phyloP scores from a whole-genome alignment of 176 grass and related monocot genomes.

The Musa troglodytarum region DNA sequence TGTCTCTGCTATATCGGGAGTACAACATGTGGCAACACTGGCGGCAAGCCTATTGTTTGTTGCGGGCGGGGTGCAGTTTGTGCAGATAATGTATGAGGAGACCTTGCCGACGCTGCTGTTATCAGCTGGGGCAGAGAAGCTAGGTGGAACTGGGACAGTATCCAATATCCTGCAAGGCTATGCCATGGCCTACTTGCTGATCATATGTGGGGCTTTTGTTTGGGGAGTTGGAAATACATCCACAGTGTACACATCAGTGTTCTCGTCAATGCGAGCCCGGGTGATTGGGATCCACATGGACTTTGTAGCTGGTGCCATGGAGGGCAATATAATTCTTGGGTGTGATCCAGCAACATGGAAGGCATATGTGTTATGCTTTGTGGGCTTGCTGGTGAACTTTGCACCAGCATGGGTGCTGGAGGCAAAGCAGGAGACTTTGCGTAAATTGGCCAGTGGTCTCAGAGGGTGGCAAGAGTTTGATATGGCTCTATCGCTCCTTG shows the following conservation, averaged over 20 bases:
- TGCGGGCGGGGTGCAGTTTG: constrained; percentile 57
- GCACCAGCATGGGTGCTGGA: constrained; percentile 67
- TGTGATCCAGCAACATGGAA: constrained; percentile 81
- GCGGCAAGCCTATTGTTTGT: constrained; percentile 72
- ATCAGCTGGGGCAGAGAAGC: constrained; percentile 43
- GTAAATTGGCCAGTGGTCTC: constrained; percentile 59
- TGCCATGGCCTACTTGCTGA: constrained; percentile 80
- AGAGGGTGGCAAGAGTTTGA: constrained; percentile 67
- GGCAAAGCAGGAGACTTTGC: constrained; percentile 57
- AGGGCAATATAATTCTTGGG: constrained; percentile 68
- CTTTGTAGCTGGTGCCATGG: constrained; percentile 71
- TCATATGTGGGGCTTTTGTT: constrained; percentile 59
- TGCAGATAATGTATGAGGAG: constrained; percentile 89
- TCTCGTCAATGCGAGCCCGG: constrained; percentile 50
- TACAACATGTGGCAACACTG: constrained; percentile 65
- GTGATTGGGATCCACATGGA: constrained; percentile 85
- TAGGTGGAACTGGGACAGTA: constrained; percentile 37
- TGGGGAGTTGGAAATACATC: constrained; percentile 50
- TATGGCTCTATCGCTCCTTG: constrained; percentile 63
- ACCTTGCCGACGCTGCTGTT: constrained; percentile 73
- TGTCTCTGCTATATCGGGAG: constrained; percentile 51
- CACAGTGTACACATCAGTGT: constrained; percentile 38
- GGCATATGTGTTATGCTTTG: constrained; percentile 61
- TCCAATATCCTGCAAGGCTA: constrained; percentile 69
- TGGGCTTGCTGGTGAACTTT: constrained; percentile 71